Evolutionary conservation across 768 basidiomycete genomes (phyloP).

Genomic region (Xanthoconium stramineum): DNA sequence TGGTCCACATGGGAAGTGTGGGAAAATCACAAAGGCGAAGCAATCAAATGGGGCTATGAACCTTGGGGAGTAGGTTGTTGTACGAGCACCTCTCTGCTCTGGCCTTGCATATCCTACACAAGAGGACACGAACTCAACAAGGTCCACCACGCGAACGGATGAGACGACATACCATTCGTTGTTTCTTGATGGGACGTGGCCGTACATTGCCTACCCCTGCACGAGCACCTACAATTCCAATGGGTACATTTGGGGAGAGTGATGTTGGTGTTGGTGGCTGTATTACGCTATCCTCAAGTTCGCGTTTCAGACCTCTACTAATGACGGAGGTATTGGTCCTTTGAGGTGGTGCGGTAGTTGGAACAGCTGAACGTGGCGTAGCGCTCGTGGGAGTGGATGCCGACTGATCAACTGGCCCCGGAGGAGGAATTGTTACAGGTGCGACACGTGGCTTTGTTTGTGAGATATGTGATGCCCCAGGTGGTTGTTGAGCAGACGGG

Average conservation of each 20-base stretch:
- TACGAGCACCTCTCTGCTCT: conserved; percentile 57
- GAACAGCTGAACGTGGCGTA: conserved; percentile 29
- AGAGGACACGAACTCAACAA: conserved; percentile 4
- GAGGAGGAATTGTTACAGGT: conserved; percentile 32
- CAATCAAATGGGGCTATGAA: conserved; percentile 33
- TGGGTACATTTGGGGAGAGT: conserved; percentile 23
- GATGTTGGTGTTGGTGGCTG: conserved; percentile 22
- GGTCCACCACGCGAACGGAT: neutral
- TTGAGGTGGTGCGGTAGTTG: conserved; percentile 23
- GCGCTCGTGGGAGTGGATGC: conserved; percentile 33
- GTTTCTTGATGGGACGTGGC: conserved; percentile 74
- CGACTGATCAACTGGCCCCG: conserved; percentile 24
- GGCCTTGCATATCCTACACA: conserved; percentile 59
- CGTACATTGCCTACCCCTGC: conserved; percentile 56
- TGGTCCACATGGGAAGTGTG: conserved; percentile 6
- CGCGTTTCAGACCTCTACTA: conserved; percentile 34
- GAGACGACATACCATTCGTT: conserved; percentile 56
- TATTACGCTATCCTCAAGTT: conserved; percentile 25
- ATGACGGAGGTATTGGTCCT: conserved; percentile 12
- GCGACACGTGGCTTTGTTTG: conserved; percentile 30
- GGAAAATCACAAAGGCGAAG: conserved; percentile 1
- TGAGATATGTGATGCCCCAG: conserved; percentile 10
- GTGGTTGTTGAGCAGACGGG: conserved; percentile 23
- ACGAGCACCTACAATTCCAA: conserved; percentile 46
- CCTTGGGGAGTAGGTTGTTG: conserved; percentile 77